Evolutionary conservation across 768 basidiomycete species (phyloP).

Genomic region (Boletus speciosus): DNA sequence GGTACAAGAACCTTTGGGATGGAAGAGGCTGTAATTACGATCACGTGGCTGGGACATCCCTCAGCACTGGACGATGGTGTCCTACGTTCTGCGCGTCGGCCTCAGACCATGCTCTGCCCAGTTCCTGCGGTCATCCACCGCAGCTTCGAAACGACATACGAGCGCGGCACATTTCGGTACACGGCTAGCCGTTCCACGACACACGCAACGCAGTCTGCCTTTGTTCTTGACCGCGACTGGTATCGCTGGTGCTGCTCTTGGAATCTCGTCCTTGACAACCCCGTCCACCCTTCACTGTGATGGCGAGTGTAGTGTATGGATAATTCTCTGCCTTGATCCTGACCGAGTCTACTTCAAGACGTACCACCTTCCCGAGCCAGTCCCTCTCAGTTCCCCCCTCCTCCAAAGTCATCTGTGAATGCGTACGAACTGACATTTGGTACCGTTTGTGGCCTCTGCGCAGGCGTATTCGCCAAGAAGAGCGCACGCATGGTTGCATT

Average conservation of each 20-base stretch:
- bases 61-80: constrained; percentile 5
- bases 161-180: not conserved
- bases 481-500: constrained; percentile 84
- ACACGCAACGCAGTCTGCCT: constrained; percentile 7
- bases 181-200: constrained; percentile 1
- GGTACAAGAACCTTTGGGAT: too few species aligned
- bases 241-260: constrained; percentile 43
- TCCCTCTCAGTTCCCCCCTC: constrained; percentile 34
- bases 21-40: not conserved
- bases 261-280: constrained; percentile 36
- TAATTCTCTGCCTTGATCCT: not conserved
- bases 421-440: constrained; percentile 84
- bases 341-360: constrained; percentile 9
- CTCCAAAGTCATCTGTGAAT: constrained; percentile 72
- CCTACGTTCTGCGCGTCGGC: constrained; percentile 17
- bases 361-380: constrained; percentile 5
- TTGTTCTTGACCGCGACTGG: constrained; percentile 30
- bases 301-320: constrained; percentile 33
- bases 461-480: constrained; percentile 93
- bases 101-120: constrained; percentile 11
- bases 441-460: constrained; percentile 82
- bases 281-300: constrained; percentile 48
- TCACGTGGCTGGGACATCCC: constrained; percentile 8
- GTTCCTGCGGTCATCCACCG: not conserved
- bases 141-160: constrained; percentile 3